Base-by-base conservation (phyloP, 202 grass and related monocot genomes). In the Dendrocalamus latiflorus region DNA sequence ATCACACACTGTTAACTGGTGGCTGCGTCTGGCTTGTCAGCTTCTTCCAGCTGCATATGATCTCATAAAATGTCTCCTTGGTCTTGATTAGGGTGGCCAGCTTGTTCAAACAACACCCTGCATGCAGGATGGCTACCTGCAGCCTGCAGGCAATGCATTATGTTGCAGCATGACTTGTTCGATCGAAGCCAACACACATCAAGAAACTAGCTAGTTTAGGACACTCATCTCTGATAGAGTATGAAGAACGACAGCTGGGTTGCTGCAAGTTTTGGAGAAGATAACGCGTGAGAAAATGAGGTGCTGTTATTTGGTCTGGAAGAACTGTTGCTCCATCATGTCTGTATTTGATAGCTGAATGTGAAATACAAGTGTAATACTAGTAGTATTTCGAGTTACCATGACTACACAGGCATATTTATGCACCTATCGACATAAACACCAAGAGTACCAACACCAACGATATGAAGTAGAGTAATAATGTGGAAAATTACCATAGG, bases 11-110 rank as follows among this genome's bases (percentile, higher is more conserved):
- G 70, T 22, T 33, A 37, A 38, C 20, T 1, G 9, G 30, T 74
- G 70, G 70, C 70, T 74, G 49, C 70, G 14, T 74, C 70, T 54
- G 30, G 28, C 18, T 74, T 74, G 70, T 55, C 70, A 71, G 70
- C 30, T 74, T 74, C 45, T 50, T n/a, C n/a, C n/a, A 71, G 4
- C 25, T 55, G 28, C 70, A n/a, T 54, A 33, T 51, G 48, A 74
- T 36, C 11, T 34, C 70, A 51, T 55, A 74, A 36, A 38, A 13
- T 17, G 28, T 55, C 43, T 71, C 25, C 8, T 34, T 24, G 24
- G 44, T 33, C 24, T 50, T 50, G 68, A 71, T 30, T 49, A 50
- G 44, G 15, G 5, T 30, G 24, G 7, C 25, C 68, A 71, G 9
- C 68, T 28, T 33, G 68, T 28, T 50, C 43, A 71, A 50, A 66